Evolutionary conservation across 2,329 filamentous ascomycete genomes (phyloP).

Genomic region (Cladosporium sp.): DNA sequence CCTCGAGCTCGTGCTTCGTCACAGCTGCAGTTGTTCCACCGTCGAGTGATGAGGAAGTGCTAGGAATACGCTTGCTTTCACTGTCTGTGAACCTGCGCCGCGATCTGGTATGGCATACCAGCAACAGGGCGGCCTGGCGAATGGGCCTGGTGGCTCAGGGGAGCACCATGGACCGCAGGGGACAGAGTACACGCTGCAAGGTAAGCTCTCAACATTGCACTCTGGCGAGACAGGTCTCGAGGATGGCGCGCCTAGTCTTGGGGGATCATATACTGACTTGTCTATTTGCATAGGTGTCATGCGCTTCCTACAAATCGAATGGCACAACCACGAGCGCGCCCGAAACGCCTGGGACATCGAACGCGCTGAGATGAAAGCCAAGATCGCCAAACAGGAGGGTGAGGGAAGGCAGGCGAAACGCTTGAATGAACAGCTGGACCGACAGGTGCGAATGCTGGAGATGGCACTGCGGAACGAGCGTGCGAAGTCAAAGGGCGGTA

Average conservation of each 20-base stretch:
- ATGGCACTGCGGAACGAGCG: constrained; percentile 82
- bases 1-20: constrained; percentile 19
- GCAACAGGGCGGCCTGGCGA: constrained; percentile 63
- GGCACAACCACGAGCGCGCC: constrained; percentile 97
- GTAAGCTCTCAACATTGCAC: constrained; percentile 39
- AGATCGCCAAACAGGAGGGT: constrained; percentile 92
- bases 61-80: background rate
- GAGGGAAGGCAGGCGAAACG: constrained; percentile 83
- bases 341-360: constrained; percentile 99
- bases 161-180: constrained; percentile 56
- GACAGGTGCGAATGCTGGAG: constrained; percentile 88
- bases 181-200: constrained; percentile 72
- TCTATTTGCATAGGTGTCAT: constrained; percentile 70
- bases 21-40: constrained; percentile 16
- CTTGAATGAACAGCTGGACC: constrained; percentile 83
- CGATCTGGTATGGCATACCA: constrained; percentile 65
- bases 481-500: constrained; percentile 51
- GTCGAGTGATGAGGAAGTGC: constrained; percentile 10
- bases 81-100: background rate
- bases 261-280: constrained; percentile 26
- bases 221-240: background rate
- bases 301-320: constrained; percentile 98
- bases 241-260: background rate
- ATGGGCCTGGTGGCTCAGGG: constrained; percentile 53
- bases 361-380: constrained; percentile 96